Percentiles rank a stretch among this genome's conserved stretches.
Conservation (phyloP, 345 rosid genomes). For the Moringa oleifera region DNA sequence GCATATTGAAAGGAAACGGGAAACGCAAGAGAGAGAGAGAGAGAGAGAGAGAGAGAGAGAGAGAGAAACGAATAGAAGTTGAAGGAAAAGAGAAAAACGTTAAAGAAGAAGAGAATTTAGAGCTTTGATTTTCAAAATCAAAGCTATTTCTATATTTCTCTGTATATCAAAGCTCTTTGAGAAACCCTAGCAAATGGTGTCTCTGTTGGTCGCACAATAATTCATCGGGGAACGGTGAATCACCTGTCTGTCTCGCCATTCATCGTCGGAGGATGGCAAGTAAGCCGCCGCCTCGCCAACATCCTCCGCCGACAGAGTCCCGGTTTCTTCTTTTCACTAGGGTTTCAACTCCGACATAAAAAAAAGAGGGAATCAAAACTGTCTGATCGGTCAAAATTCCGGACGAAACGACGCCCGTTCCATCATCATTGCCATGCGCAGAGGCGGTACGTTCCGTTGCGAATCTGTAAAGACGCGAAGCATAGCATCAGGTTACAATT, state of each 20-base stretch:
- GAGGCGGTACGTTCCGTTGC: neutral
- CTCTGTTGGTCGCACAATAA: neutral
- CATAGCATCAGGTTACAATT: slow-evolving; percentile 6
- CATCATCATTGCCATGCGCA: neutral
- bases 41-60: neutral
- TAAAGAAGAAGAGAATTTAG: neutral
- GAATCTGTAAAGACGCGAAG: neutral
- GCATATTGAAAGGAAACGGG: too few species aligned
- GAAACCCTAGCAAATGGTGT: slow-evolving; percentile 26
- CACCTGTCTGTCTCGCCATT: slow-evolving; percentile 1
- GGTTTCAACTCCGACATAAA: slow-evolving; percentile 30
- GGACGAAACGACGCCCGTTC: neutral
- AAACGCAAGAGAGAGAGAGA: neutral
- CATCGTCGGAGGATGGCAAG: slow-evolving; percentile 22
- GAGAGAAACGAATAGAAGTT: neutral
- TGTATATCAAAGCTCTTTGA: neutral
- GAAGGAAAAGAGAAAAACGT: neutral
- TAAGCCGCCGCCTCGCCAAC: slow-evolving; percentile 19
- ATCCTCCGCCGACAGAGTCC: slow-evolving; percentile 20
- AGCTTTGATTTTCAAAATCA: neutral
- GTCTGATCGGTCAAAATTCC: neutral
- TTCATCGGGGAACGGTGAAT: neutral
- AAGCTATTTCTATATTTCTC: too few species aligned
- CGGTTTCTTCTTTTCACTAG: slow-evolving; percentile 22
- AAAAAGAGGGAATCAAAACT: slow-evolving; percentile 1